Conservation (phyloP, 2,329 filamentous ascomycete species). For the Fusarium cicatricum region DNA sequence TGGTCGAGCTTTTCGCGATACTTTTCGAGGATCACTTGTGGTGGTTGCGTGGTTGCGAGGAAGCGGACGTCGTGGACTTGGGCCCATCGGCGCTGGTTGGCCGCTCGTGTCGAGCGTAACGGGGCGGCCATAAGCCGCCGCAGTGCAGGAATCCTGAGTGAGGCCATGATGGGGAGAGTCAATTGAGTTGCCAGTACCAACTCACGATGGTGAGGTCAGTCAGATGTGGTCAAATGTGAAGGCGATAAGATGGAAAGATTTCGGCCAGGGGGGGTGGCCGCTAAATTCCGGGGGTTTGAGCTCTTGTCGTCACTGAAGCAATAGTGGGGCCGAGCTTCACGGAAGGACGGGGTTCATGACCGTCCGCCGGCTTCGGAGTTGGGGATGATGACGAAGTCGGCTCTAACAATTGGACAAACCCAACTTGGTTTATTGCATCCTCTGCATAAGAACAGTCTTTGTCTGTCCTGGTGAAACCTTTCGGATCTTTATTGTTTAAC, state of each 20-base stretch:
- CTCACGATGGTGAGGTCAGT: background rate
- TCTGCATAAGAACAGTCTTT: background rate
- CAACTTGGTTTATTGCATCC: background rate
- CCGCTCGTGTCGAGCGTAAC: conserved; percentile 44
- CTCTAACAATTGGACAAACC: conserved; percentile 35
- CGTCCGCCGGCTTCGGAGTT: conserved; percentile 39
- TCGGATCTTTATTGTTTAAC: no score
- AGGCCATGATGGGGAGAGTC: conserved; percentile 54
- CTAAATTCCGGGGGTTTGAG: conserved; percentile 16
- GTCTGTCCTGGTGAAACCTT: no score
- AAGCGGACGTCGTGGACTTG: conserved; percentile 93
- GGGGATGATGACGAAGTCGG: conserved; percentile 38
- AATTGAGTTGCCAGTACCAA: conserved; percentile 10
- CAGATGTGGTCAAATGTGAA: background rate
- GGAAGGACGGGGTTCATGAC: conserved; percentile 2
- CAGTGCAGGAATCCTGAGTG: conserved; percentile 56
- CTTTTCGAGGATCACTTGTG: conserved; percentile 77
- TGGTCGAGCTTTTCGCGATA: conserved; percentile 85
- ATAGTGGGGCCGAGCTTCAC: conserved; percentile 30
- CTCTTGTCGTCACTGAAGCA: conserved; percentile 35
- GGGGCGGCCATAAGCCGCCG: conserved; percentile 54
- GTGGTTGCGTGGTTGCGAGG: conserved; percentile 78
- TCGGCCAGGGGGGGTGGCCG: conserved; percentile 24
- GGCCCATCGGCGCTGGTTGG: conserved; percentile 81
- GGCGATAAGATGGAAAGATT: conserved; percentile 18